phyloP scores from a whole-genome alignment of 352 stramenopile genomes.

The Saprolegnia diclina region DNA sequence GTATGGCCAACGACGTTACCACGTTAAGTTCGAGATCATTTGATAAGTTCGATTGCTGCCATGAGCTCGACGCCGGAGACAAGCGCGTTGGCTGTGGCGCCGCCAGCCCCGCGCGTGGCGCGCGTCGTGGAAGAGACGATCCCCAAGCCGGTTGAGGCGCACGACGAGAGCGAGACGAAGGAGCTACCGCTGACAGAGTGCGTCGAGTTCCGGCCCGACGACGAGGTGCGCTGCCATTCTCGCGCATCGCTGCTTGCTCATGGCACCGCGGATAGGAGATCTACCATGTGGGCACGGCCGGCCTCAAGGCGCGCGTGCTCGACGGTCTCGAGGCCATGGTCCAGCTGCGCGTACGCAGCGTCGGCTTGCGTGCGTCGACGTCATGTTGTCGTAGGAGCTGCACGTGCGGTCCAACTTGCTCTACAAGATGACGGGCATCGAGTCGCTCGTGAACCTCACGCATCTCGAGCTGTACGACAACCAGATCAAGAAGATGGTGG shows the following conservation, averaged over 20 bases:
- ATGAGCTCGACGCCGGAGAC: not conserved
- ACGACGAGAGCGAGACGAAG: conserved; percentile 31
- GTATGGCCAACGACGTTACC: too few species aligned
- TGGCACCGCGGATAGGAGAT: conserved; percentile 41
- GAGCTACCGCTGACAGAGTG: conserved; percentile 58
- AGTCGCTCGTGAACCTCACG: conserved; percentile 58
- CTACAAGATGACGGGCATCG: conserved; percentile 70
- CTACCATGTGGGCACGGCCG: conserved; percentile 75
- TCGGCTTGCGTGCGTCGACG: conserved; percentile 4
- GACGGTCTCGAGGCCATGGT: conserved; percentile 50
- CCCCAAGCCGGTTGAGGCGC: not conserved
- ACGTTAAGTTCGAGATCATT: too few species aligned
- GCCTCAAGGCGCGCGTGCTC: conserved; percentile 67
- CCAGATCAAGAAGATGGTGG: conserved; percentile 85
- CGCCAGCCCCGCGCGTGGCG: not conserved
- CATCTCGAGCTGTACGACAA: conserved; percentile 99
- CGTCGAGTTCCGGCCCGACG: conserved; percentile 48
- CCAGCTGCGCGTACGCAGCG: conserved; percentile 37
- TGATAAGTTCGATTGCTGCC: too few species aligned
- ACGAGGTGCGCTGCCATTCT: conserved; percentile 34
- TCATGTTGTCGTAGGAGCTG: conserved; percentile 32
- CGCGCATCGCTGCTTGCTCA: not conserved
- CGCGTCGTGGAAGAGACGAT: conserved; percentile 2
- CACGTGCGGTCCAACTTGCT: conserved; percentile 80
- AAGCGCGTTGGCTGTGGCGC: not conserved